These are phyloP conservation scores for Komagataella ulmi DNA, from an alignment of 805 yeast species.

Conservation along the genomic window DNA sequence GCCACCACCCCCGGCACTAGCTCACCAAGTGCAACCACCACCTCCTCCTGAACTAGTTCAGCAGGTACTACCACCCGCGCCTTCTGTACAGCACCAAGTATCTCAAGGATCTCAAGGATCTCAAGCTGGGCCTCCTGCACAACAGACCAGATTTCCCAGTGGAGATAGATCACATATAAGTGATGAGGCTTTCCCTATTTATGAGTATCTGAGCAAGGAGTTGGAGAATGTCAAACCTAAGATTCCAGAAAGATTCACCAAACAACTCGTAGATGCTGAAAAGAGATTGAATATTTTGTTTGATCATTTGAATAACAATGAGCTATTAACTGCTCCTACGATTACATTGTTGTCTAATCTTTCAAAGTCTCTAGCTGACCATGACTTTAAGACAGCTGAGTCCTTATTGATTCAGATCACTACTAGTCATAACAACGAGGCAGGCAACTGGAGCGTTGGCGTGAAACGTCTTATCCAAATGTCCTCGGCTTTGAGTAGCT, in stretches of 20 bases:
- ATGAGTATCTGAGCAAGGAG: constrained; percentile 37
- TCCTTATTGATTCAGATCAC: constrained; percentile 43
- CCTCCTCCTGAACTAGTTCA: constrained; percentile 3
- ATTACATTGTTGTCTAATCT: constrained; percentile 38
- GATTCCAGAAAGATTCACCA: constrained; percentile 60
- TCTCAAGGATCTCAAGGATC: constrained; percentile 5
- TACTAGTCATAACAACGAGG: constrained; percentile 52
- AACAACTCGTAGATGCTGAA: constrained; percentile 70
- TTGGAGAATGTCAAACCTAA: constrained; percentile 53
- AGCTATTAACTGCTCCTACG: constrained; percentile 44
- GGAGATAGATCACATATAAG: constrained; percentile 66
- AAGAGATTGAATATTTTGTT: constrained; percentile 67
- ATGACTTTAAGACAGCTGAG: constrained; percentile 49
- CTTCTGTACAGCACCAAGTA: constrained; percentile 6
- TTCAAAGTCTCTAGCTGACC: constrained; percentile 31
- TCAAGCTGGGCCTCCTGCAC: constrained; percentile 7
- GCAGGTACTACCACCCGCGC: constrained; percentile 6
- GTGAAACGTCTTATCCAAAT: constrained; percentile 78
- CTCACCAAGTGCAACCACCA: constrained; percentile 6
- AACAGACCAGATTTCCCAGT: constrained; percentile 25
- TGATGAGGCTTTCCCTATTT: constrained; percentile 41
- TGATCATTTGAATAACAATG: constrained; percentile 66
- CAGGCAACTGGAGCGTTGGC: constrained; percentile 90
- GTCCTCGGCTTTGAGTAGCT: constrained; percentile 26
- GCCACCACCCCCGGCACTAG: constrained; percentile 5